phyloP scores from a whole-genome alignment of 495 filamentous ascomycete genomes.

The Aspergillus affinis region DNA sequence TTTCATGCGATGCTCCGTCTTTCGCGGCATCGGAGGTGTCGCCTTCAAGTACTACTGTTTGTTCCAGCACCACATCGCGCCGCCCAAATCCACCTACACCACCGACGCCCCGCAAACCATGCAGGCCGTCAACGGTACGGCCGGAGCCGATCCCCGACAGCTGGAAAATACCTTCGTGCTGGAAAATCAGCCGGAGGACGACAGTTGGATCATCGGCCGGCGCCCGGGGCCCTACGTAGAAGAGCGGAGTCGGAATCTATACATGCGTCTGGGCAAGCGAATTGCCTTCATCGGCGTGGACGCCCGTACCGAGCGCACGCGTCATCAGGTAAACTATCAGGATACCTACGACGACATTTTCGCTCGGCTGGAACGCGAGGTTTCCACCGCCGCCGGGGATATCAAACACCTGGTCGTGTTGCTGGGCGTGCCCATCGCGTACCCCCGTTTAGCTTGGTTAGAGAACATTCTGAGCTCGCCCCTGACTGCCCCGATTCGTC shows the following conservation, averaged over 20 bases:
- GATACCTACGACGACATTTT: conserved; percentile 89
- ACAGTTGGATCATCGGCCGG: conserved; percentile 76
- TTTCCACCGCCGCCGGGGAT: conserved; percentile 57
- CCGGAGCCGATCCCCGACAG: conserved; percentile 64
- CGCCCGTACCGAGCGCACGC: conserved; percentile 86
- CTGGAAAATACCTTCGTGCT: conserved; percentile 67
- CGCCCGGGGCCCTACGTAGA: conserved; percentile 77
- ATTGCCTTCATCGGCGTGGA: conserved; percentile 88
- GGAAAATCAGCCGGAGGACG: conserved; percentile 55
- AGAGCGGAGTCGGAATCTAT: conserved; percentile 77
- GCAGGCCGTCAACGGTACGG: conserved; percentile 45
- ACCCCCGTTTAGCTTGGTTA: conserved; percentile 90
- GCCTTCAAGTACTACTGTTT: conserved; percentile 90
- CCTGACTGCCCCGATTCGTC: conserved; percentile 77
- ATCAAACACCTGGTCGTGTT: conserved; percentile 84
- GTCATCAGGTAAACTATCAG: conserved; percentile 86
- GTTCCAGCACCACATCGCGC: conserved; percentile 89
- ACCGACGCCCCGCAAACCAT: conserved; percentile 62
- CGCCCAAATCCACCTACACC: conserved; percentile 79
- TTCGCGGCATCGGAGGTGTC: conserved; percentile 84
- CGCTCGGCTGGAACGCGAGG: conserved; percentile 61
- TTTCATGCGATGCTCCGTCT: conserved; percentile 90
- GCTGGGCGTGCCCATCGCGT: conserved; percentile 90
- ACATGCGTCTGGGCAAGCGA: conserved; percentile 76
- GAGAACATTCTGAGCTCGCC: conserved; percentile 87